These are phyloP conservation scores for Colletotrichum theobromicola DNA, from an alignment of 2,329 filamentous ascomycete genomes.

Conservation along the genomic window DNA sequence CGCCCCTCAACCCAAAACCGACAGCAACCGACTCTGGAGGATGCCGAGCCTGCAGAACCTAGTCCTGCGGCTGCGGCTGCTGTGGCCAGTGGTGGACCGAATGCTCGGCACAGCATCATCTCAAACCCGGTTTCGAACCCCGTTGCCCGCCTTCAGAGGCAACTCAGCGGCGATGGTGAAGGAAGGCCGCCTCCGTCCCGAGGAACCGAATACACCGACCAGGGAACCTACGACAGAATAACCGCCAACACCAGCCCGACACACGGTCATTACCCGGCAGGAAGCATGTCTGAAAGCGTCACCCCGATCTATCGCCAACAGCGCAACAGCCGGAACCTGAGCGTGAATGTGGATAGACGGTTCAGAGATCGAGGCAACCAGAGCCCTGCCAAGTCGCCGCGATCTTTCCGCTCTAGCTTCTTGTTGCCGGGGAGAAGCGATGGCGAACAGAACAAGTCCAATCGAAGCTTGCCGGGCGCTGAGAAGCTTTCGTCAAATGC, in stretches of 20 bases:
- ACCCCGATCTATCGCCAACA: slow-evolving; percentile 68
- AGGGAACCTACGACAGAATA: slow-evolving; percentile 71
- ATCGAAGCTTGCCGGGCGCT: slow-evolving; percentile 68
- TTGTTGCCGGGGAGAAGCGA: slow-evolving; percentile 66
- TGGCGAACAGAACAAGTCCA: slow-evolving; percentile 49
- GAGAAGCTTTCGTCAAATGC: slow-evolving; percentile 85
- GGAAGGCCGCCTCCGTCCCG: slow-evolving; percentile 71
- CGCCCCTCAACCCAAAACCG: slow-evolving; percentile 48
- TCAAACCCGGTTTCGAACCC: slow-evolving; percentile 48
- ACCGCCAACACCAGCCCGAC: slow-evolving; percentile 79
- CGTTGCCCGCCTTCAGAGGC: slow-evolving; percentile 36
- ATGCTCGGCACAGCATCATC: slow-evolving; percentile 60
- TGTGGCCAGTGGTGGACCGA: slow-evolving; percentile 44
- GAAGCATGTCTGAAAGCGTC: slow-evolving; percentile 78
- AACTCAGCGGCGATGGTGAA: slow-evolving; percentile 50
- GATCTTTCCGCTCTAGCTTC: slow-evolving; percentile 80
- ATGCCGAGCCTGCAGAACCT: slow-evolving; percentile 37
- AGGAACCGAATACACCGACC: slow-evolving; percentile 82
- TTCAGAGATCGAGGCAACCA: slow-evolving; percentile 59
- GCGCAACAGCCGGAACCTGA: slow-evolving; percentile 49
- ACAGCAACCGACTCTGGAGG: slow-evolving; percentile 24
- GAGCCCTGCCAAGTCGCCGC: slow-evolving; percentile 72
- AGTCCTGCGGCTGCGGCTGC: slow-evolving; percentile 30
- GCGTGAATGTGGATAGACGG: slow-evolving; percentile 64
- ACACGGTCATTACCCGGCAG: slow-evolving; percentile 56